These are phyloP conservation scores for Leptographium flavum DNA, from an alignment of 2,329 filamentous ascomycete species.

Conservation along the genomic window DNA sequence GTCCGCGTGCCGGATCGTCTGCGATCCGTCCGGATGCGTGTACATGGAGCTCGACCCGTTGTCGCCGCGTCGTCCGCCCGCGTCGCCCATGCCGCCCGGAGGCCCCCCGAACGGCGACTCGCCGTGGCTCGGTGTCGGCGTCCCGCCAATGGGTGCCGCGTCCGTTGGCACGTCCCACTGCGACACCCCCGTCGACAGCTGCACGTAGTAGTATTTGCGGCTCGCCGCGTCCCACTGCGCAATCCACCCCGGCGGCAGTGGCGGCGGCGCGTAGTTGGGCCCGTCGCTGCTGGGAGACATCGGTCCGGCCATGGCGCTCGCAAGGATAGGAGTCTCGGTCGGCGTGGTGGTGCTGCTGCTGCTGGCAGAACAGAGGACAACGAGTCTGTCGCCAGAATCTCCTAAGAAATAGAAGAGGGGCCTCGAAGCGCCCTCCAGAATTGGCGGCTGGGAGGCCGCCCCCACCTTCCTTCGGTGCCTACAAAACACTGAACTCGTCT, in stretches of 20 bases:
- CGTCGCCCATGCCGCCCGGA: conserved; percentile 2
- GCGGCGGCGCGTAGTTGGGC: conserved; percentile 44
- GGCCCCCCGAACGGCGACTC: conserved; percentile 43
- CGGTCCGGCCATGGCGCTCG: conserved; percentile 37
- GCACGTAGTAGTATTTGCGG: conserved; percentile 57
- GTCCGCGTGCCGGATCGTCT: conserved; percentile 46
- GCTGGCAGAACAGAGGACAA: background rate
- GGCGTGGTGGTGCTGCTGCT: too few relatives aligned
- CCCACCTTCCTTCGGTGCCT: background rate
- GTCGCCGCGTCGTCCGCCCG: background rate
- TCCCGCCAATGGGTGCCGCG: conserved; percentile 39
- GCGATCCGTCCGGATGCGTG: conserved; percentile 46
- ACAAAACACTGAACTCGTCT: too few relatives aligned
- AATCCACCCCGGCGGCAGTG: conserved; percentile 52
- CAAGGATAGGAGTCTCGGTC: background rate
- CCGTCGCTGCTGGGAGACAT: conserved; percentile 43
- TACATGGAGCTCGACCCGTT: conserved; percentile 26
- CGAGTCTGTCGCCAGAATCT: background rate
- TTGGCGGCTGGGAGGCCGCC: background rate
- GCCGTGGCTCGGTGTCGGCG: conserved; percentile 37
- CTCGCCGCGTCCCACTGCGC: conserved; percentile 53
- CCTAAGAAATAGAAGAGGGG: background rate
- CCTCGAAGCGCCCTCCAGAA: background rate
- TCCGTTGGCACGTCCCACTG: conserved; percentile 62
- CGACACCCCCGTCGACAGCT: conserved; percentile 55